Evolutionary conservation across 306 rosid genomes (phyloP).

Genomic region (Arachis stenosperma): DNA sequence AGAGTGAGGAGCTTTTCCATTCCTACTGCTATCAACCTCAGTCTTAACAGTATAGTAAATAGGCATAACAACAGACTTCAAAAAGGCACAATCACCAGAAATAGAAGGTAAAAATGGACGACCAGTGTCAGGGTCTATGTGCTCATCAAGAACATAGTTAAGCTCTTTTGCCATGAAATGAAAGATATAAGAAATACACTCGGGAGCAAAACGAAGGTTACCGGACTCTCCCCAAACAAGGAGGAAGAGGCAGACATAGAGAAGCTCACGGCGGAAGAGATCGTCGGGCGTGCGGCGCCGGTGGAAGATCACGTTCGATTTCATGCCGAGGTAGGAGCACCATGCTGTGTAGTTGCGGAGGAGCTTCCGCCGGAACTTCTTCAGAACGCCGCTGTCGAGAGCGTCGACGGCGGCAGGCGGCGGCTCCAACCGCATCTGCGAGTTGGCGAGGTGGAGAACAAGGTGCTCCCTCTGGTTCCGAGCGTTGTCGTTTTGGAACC

Average conservation of each 20-base stretch:
- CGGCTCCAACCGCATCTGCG: conserved; percentile 84
- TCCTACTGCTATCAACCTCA: conserved; percentile 75
- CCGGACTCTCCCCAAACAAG: conserved; percentile 93
- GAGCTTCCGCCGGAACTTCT: conserved; percentile 58
- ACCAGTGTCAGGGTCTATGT: conserved; percentile 66
- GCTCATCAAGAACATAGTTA: conserved; percentile 60
- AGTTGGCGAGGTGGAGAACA: conserved; percentile 89
- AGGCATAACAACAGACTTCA: conserved; percentile 77
- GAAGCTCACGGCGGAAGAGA: conserved; percentile 61
- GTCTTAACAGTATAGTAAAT: conserved; percentile 62
- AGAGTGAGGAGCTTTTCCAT: conserved; percentile 90
- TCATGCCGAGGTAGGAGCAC: conserved; percentile 80
- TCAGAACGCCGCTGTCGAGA: conserved; percentile 61
- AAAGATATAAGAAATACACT: conserved; percentile 73
- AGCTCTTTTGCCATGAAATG: conserved; percentile 90
- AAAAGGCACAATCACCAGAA: conserved; percentile 66
- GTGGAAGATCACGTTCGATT: conserved; percentile 46
- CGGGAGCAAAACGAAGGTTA: conserved; percentile 77
- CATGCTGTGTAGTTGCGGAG: conserved; percentile 72
- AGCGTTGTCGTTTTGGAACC: conserved; percentile 84
- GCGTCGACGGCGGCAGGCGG: conserved; percentile 49
- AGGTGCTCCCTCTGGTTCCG: conserved; percentile 91
- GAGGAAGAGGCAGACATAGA: conserved; percentile 71
- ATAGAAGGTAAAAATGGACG: conserved; percentile 60
- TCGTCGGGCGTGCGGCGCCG: conserved; percentile 49